Percentiles rank a stretch among this genome's conserved stretches.
Conservation (phyloP, 352 stramenopile species). For the Elongisporangium prolatum region DNA sequence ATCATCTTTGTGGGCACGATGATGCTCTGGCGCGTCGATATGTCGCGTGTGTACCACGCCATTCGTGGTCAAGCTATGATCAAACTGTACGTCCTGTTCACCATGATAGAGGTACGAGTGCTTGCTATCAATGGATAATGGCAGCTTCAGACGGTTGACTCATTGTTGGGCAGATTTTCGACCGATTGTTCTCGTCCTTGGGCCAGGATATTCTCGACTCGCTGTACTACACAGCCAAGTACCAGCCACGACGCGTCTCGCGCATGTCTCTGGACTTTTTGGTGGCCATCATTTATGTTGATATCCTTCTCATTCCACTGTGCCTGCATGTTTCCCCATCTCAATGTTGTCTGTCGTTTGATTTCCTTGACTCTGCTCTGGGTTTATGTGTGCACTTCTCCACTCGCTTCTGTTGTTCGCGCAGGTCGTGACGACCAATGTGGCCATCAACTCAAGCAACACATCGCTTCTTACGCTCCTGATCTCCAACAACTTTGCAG, state of each 20-base stretch:
- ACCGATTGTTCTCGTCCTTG: constrained; percentile 95
- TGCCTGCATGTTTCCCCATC: neutral
- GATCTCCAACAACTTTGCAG: constrained; percentile 98
- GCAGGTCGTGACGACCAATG: constrained; percentile 96
- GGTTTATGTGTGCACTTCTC: constrained; percentile 39
- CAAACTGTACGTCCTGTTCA: constrained; percentile 98
- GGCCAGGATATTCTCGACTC: constrained; percentile 97
- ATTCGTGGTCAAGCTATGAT: constrained; percentile 98
- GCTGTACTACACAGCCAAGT: constrained; percentile 88
- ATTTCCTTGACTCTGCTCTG: constrained; percentile 18
- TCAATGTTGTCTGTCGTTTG: constrained; percentile 1
- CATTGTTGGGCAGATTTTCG: constrained; percentile 80
- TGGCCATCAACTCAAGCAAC: constrained; percentile 95
- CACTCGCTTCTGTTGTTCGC: constrained; percentile 95
- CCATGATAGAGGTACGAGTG: constrained; percentile 90
- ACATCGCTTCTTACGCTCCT: constrained; percentile 92
- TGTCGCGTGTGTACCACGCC: constrained; percentile 98
- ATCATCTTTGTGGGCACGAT: constrained; percentile 77
- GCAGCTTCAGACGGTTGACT: neutral
- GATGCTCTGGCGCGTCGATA: constrained; percentile 87
- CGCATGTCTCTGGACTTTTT: constrained; percentile 78
- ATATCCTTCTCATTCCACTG: constrained; percentile 26
- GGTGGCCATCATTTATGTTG: constrained; percentile 74
- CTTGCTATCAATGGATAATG: neutral
- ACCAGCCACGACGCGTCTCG: constrained; percentile 60